Base-by-base conservation (phyloP, 2,329 filamentous ascomycete species). In the Teratosphaeria pseudoeucalypti region DNA sequence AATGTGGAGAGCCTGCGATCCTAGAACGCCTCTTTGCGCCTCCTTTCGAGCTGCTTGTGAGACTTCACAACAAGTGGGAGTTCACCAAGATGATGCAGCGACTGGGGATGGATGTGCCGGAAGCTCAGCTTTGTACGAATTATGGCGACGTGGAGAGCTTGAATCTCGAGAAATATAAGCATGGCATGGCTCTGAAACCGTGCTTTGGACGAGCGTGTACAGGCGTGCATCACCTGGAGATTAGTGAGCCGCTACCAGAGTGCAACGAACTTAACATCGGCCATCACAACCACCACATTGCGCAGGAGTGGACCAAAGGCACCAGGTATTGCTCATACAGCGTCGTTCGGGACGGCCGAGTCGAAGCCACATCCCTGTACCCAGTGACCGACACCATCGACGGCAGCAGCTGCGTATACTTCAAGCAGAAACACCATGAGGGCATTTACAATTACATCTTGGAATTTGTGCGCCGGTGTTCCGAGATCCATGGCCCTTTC, bases 21-120 rank as follows among this genome's bases (percentile, higher is more conserved):
- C 34, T 70, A 10, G 52, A 57, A 11, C 59, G 66, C 34, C 59
- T 72, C 12, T 64, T 72, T 49, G 70, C 70, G 23, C 69, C 69
- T 19, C 59, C 64, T 7, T 67, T 68, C 39, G 57, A 65, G 5
- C 62, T 66, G 1, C 61, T 72, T 2, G 54, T 71, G 12, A 60
- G 63, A 39, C 62, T 71, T n/a, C 70, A 72, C 53, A 69, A 71
- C 61, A 71, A 71, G 59, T 70, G 65, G 60, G 66, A 67, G 32
- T 71, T 72, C 59, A 62, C 64, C 1, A 62, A 62, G 43, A 64
- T 68, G 43, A 62, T 68, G 52, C 34, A 61, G 12, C 55, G 58
- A 16, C 60, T 65, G 9, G 68, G 67, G 1, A 61, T 71, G 3
- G 65, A 64, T 34, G 62, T 67, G 6, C 70, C 70, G 2, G 55